Conservation (phyloP, 202 grass and related monocot genomes). For the Zoysia matrella region DNA sequence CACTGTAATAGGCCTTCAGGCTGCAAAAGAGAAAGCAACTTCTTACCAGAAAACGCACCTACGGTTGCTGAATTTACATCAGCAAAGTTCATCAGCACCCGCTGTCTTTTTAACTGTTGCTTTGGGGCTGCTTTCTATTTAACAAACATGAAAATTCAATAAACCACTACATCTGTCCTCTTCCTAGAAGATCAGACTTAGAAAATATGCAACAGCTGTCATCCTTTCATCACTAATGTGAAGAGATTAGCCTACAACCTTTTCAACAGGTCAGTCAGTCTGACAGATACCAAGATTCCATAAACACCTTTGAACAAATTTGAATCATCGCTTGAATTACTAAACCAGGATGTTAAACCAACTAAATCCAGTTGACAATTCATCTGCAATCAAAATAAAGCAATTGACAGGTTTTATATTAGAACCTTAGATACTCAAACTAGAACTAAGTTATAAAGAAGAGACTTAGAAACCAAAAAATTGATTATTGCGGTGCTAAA, state of each 20-base stretch:
- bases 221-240: conserved; percentile 50
- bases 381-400: conserved; percentile 54
- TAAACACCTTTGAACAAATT: conserved; percentile 42
- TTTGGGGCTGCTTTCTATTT: conserved; percentile 46
- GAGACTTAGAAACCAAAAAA: background rate
- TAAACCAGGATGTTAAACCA: conserved; percentile 75
- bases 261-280: conserved; percentile 48
- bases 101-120: conserved; percentile 33
- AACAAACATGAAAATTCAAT: conserved; percentile 44
- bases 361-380: conserved; percentile 57
- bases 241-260: conserved; percentile 47
- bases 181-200: conserved; percentile 26
- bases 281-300: conserved; percentile 46
- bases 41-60: conserved; percentile 53
- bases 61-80: conserved; percentile 59
- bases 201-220: conserved; percentile 44
- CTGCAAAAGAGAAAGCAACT: conserved; percentile 50
- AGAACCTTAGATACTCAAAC: conserved; percentile 33
- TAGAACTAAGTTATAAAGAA: conserved; percentile 34
- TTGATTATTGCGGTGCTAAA: too few relatives aligned
- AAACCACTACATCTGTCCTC: conserved; percentile 43
- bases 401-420: background rate
- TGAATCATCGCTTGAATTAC: conserved; percentile 64
- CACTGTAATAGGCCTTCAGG: conserved; percentile 38
- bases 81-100: conserved; percentile 55